A percentile compares a stretch with the other conserved stretches of the same genome.
Conservation (phyloP, 345 rosid genomes). For the Aegle marmelos region DNA sequence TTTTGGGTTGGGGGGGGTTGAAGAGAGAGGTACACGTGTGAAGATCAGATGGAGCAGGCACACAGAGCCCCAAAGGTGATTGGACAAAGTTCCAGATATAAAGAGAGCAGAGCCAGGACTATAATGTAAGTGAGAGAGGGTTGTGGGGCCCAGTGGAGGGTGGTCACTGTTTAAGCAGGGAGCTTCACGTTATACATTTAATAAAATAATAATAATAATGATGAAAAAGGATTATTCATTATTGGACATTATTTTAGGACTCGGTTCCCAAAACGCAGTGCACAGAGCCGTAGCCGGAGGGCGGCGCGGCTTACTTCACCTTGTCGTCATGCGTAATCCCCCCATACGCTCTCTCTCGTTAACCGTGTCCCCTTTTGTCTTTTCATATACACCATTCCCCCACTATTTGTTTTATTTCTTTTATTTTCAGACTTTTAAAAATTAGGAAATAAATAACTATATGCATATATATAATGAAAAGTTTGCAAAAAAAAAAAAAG, state of each 20-base stretch:
- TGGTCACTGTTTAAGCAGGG: not conserved
- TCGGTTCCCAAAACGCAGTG: constrained; percentile 10
- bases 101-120: not conserved
- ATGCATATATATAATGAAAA: too few species aligned
- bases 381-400: not conserved
- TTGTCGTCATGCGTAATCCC: constrained; percentile 32
- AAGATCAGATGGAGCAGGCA: not conserved
- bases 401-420: not conserved
- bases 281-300: constrained; percentile 16
- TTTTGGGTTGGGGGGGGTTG: too few species aligned
- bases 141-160: not conserved
- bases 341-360: constrained; percentile 10
- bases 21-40: not conserved
- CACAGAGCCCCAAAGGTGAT: not conserved
- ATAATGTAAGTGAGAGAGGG: not conserved
- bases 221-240: too few species aligned
- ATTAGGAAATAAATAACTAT: too few species aligned
- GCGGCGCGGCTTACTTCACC: constrained; percentile 25
- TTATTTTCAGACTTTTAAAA: not conserved
- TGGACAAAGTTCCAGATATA: not conserved
- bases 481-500: not conserved
- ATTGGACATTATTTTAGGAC: not conserved
- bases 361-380: not conserved
- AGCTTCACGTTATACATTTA: not conserved
- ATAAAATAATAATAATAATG: not conserved